Percentiles rank a stretch among this genome's conserved stretches.
Conservation (phyloP, 441 rosid species). For the Corymbia citriodora region DNA sequence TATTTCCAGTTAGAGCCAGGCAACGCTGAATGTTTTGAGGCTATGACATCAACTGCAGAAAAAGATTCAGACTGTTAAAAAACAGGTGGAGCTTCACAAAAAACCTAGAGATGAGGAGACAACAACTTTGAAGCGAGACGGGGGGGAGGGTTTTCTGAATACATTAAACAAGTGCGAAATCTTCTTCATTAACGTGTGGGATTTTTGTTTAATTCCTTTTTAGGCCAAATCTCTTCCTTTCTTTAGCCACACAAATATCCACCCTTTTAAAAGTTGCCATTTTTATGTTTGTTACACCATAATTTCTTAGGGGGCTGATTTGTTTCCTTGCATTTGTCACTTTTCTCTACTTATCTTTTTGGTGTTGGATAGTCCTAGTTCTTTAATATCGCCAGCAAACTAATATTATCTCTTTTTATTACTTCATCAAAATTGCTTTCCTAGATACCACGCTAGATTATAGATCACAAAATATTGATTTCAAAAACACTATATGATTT, state of each 20-base stretch:
- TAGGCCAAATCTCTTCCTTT: not conserved
- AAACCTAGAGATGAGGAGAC: no score
- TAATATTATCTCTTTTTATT: no score
- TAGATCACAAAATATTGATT: no score
- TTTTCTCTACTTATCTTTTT: not conserved
- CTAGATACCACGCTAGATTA: not conserved
- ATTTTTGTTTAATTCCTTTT: not conserved
- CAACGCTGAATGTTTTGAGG: not conserved
- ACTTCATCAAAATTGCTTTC: not conserved
- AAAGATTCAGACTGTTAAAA: not conserved
- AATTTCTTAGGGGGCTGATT: not conserved
- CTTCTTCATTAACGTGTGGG: not conserved
- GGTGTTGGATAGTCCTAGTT: not conserved
- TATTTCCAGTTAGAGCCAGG: not conserved
- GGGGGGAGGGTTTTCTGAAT: not conserved
- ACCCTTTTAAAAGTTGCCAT: not conserved
- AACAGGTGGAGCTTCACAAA: no score
- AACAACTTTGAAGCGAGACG: not conserved
- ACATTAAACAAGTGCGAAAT: not conserved
- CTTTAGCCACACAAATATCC: not conserved
- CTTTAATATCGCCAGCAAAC: fast-evolving
- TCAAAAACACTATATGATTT: not conserved
- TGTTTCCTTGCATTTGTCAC: not conserved
- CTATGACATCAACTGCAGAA: not conserved
- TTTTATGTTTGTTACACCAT: not conserved